Base-by-base conservation (phyloP, 305 asterid species). In the Withania somnifera region DNA sequence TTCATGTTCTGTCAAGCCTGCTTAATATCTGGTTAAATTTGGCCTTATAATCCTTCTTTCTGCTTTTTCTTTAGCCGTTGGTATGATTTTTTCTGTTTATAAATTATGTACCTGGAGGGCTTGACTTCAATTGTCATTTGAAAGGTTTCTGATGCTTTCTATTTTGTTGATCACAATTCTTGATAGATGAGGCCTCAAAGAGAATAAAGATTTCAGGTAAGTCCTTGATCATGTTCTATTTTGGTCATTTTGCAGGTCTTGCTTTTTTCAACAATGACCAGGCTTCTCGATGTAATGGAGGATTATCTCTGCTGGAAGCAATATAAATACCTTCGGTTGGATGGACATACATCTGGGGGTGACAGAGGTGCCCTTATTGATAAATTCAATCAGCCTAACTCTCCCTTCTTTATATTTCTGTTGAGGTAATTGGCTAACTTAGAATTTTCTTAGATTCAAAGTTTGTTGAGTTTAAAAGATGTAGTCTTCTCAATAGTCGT, bases 271-370 rank as follows among this genome's bases (percentile, higher is more conserved):
- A 97, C 99, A 82, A 97, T 97, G 99, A 97, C 99, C 83, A 91
- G 99, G 88, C 89, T 97, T 69, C 98, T 97, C 87, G 98, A 97
- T 90, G 98, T 97, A 51, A 90, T 97, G 98, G 99, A 97, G 91
- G 99, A 97, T 81, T 97, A 97, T 90, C 98, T 97, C 81, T 84
- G 86, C 96, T 92, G 97, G 99, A 97, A 97, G 90, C 95, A 97
- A 81, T 97, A 94, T 61, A 92, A 76, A 83, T 97, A 97, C 88
- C 93, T 97, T 34, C 97, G 99, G 64, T 89, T 97, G 87, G 99
- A 97, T 87, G 99, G 99, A 15, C 99, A 97, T 85, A 97, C 99
- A 85, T 93, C 93, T 77, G 99, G 99, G 77, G 99, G 99, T 50
- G 98, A 97, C 85, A 94, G 99, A 47, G 99, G 99, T 71, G 96